Percentiles rank a stretch among this genome's conserved stretches.
Evolutionary conservation across 2,329 filamentous ascomycete genomes (phyloP).

Genomic region (Zalaria sp.): DNA sequence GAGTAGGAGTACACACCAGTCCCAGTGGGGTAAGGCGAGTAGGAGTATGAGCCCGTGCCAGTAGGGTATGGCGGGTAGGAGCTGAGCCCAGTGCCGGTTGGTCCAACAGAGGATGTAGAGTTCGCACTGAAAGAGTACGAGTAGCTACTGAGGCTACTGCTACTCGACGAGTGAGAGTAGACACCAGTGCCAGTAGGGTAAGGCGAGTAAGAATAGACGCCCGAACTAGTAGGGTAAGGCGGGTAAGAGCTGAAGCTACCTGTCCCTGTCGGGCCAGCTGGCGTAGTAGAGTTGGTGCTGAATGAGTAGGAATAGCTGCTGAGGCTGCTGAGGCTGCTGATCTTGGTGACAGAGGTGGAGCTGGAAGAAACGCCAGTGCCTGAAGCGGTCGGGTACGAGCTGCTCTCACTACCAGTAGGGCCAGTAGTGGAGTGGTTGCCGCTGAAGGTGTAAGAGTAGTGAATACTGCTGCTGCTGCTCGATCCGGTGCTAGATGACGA

Average conservation of each 20-base stretch:
- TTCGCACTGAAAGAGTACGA: not conserved
- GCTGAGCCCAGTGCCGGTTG: not conserved
- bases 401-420: no score
- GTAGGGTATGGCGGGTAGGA: not conserved
- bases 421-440: no score
- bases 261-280: not conserved
- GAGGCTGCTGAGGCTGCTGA: not conserved
- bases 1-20: not conserved
- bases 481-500: not conserved
- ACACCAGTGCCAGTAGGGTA: not conserved
- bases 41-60: not conserved
- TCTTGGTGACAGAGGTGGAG: not conserved
- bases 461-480: not conserved
- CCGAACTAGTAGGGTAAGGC: not conserved
- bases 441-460: not conserved
- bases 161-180: not conserved
- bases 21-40: not conserved
- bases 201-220: not conserved
- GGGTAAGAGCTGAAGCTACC: not conserved
- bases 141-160: not conserved
- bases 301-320: not conserved
- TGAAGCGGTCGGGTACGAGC: not conserved
- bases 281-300: not conserved
- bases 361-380: not conserved
- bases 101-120: not conserved